Percentiles rank a stretch among this genome's conserved stretches.
These are phyloP conservation scores for Phytopythium litorale DNA, from an alignment of 352 stramenopile genomes.

Conservation along the genomic window DNA sequence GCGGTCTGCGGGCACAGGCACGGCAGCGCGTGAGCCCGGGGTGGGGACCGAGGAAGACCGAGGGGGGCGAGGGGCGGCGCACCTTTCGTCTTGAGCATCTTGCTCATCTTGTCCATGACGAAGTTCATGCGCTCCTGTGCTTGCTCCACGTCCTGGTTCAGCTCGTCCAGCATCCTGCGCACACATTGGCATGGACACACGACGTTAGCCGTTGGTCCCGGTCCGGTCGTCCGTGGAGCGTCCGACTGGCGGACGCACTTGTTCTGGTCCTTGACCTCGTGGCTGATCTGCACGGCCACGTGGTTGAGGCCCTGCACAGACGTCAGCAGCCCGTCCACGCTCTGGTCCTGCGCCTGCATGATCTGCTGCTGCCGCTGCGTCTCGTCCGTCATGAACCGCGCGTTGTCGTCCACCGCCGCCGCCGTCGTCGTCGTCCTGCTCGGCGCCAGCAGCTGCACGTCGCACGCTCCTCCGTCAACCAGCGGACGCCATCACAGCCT, in stretches of 20 bases:
- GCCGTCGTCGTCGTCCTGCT: conserved; percentile 5
- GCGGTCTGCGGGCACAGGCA: conserved; percentile 34
- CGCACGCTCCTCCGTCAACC: too few relatives aligned
- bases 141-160: conserved; percentile 69
- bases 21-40: conserved; percentile 1
- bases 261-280: conserved; percentile 72
- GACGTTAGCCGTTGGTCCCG: too few relatives aligned
- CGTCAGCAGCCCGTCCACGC: conserved; percentile 45
- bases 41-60: not conserved
- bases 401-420: conserved; percentile 35
- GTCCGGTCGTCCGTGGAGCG: too few relatives aligned
- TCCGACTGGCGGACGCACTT: conserved; percentile 30
- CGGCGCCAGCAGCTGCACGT: conserved; percentile 39
- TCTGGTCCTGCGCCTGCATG: conserved; percentile 65
- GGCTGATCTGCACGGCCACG: conserved; percentile 70
- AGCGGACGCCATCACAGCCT: too few relatives aligned
- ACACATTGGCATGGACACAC: not conserved
- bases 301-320: conserved; percentile 54
- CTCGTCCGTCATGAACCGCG: conserved; percentile 54
- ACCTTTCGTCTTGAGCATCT: conserved; percentile 83
- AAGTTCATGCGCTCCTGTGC: conserved; percentile 81
- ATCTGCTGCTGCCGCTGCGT: conserved; percentile 61
- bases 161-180: conserved; percentile 68
- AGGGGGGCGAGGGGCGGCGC: too few relatives aligned
- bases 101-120: conserved; percentile 75